Evolutionary conservation across 2,329 filamentous ascomycete species (phyloP).

Genomic region (Diaporthe sp.): DNA sequence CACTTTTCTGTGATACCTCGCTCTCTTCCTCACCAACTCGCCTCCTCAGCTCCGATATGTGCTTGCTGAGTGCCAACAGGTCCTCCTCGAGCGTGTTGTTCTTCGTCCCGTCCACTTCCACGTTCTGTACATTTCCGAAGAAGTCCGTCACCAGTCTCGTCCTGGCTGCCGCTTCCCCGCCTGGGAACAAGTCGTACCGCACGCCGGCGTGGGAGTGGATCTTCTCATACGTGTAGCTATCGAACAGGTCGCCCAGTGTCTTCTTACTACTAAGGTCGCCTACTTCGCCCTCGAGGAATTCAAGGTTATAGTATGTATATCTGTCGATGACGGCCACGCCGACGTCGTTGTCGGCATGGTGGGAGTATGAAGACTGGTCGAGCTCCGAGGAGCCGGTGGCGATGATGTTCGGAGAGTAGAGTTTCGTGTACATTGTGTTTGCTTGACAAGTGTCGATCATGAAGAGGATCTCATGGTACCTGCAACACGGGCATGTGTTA

Average conservation of each 20-base stretch:
- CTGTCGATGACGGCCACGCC: conserved; percentile 98
- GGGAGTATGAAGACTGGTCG: conserved; percentile 95
- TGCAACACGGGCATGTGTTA: conserved; percentile 47
- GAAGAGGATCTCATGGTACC: conserved; percentile 97
- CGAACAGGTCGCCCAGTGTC: conserved; percentile 93
- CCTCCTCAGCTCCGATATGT: conserved; percentile 67
- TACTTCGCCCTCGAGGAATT: conserved; percentile 93
- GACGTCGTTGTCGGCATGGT: conserved; percentile 98
- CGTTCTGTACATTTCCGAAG: conserved; percentile 97
- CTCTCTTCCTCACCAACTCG: conserved; percentile 61
- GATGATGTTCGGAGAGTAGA: conserved; percentile 98
- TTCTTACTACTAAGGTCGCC: conserved; percentile 88
- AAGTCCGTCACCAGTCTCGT: conserved; percentile 93
- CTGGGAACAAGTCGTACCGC: conserved; percentile 93
- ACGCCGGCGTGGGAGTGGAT: conserved; percentile 95
- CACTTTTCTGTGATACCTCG: conserved; percentile 42
- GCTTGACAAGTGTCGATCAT: conserved; percentile 99
- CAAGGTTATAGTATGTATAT: conserved; percentile 98
- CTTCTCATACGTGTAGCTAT: conserved; percentile 94
- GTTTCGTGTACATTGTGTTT: conserved; percentile 98
- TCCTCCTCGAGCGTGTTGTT: conserved; percentile 77
- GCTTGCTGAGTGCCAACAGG: conserved; percentile 79
- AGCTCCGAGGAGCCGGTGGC: conserved; percentile 97
- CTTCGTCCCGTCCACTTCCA: conserved; percentile 83
- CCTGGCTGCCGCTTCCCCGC: conserved; percentile 82